These are phyloP conservation scores for Nigrospora oryzae DNA, from an alignment of 2,329 filamentous ascomycete species.

Conservation along the genomic window DNA sequence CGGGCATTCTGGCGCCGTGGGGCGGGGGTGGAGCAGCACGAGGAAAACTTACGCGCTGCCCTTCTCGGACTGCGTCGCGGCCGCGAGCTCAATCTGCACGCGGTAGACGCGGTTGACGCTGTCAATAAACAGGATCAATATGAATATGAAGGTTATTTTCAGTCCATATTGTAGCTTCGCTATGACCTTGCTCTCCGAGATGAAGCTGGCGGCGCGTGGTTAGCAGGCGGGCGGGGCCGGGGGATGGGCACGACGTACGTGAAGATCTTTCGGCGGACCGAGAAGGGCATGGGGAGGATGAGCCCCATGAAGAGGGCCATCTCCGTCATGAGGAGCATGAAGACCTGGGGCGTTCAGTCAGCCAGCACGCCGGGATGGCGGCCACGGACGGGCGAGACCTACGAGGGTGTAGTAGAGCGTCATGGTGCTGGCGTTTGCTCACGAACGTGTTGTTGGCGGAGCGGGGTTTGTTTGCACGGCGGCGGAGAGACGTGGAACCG, in stretches of 20 bases:
- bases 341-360: conserved; percentile 49
- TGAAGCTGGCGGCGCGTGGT: conserved; percentile 54
- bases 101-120: conserved; percentile 94
- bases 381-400: conserved; percentile 13
- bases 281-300: conserved; percentile 83
- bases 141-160: conserved; percentile 99
- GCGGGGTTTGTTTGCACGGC: no score
- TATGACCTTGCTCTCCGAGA: conserved; percentile 76
- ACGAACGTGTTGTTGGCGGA: no score
- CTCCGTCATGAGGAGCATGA: conserved; percentile 73
- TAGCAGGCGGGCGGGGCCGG: conserved; percentile 1
- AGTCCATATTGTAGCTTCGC: conserved; percentile 95
- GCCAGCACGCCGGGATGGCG: not conserved
- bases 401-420: conserved; percentile 43
- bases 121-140: conserved; percentile 95
- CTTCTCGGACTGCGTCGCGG: conserved; percentile 54
- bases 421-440: conserved; percentile 24
- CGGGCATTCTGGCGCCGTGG: not conserved
- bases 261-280: conserved; percentile 76
- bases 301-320: conserved; percentile 75
- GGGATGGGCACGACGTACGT: conserved; percentile 34
- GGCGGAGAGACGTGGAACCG: no score
- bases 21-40: not conserved
- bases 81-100: conserved; percentile 79
- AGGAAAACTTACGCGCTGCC: conserved; percentile 34